Conservation (phyloP, 116 monocot genomes). For the Dioscorea cayenensis region DNA sequence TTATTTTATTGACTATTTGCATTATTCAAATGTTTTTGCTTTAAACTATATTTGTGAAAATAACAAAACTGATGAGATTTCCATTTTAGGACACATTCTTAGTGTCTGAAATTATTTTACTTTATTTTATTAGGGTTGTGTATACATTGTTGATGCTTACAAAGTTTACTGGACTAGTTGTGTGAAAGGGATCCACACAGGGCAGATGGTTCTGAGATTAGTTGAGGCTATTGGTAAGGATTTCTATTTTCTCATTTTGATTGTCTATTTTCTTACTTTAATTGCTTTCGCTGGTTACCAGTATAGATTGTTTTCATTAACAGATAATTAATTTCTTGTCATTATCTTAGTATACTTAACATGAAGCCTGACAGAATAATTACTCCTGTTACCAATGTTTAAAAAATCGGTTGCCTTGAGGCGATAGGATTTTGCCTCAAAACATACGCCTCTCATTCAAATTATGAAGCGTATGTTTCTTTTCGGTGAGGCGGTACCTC, state of each 20-base stretch:
- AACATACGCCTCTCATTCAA: too few species aligned
- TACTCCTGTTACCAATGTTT: too few species aligned
- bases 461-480: too few species aligned
- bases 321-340: background rate
- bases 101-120: background rate
- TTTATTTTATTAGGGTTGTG: slow-evolving; percentile 64
- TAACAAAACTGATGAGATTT: background rate
- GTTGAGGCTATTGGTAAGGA: slow-evolving; percentile 96
- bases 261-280: background rate
- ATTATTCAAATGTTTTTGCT: too few species aligned
- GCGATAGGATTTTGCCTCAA: too few species aligned
- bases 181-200: slow-evolving; percentile 77
- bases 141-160: slow-evolving; percentile 90
- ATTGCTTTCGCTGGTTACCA: background rate
- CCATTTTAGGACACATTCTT: background rate
- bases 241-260: background rate
- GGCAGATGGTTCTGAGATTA: slow-evolving; percentile 88
- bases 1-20: too few species aligned
- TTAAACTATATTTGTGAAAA: background rate
- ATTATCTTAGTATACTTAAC: too few species aligned
- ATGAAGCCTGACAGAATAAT: too few species aligned
- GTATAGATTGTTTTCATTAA: background rate
- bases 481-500: too few species aligned
- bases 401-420: too few species aligned
- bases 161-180: slow-evolving; percentile 91